Evolutionary conservation across 2,329 filamentous ascomycete species (phyloP).

Genomic region (Claviceps maximensis): DNA sequence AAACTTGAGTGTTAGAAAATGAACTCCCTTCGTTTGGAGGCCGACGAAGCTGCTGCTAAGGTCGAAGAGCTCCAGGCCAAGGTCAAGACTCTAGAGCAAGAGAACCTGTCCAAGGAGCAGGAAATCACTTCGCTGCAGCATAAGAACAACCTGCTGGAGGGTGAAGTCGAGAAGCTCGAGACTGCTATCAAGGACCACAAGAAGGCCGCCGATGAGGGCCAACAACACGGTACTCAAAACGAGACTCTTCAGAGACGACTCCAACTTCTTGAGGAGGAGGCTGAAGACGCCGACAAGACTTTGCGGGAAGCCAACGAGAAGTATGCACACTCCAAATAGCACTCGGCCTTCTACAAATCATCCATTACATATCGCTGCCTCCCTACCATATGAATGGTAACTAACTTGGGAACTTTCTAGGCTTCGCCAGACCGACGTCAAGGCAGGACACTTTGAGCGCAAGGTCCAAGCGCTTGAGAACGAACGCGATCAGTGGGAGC

Average conservation of each 20-base stretch:
- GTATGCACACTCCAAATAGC: constrained; percentile 41
- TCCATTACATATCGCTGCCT: not conserved
- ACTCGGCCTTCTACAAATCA: not conserved
- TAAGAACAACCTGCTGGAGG: constrained; percentile 85
- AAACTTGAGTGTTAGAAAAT: constrained; percentile 54
- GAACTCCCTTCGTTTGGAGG: constrained; percentile 86
- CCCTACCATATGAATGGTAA: not conserved
- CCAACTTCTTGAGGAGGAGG: constrained; percentile 95
- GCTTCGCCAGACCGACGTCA: constrained; percentile 97
- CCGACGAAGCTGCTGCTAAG: constrained; percentile 69
- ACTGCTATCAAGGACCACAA: constrained; percentile 72
- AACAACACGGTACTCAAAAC: constrained; percentile 73
- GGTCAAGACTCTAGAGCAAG: constrained; percentile 85
- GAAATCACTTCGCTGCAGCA: constrained; percentile 93
- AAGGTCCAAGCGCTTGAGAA: constrained; percentile 95
- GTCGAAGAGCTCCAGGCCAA: constrained; percentile 77
- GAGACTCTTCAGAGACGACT: constrained; percentile 85
- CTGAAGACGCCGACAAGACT: constrained; percentile 91
- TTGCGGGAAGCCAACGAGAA: constrained; percentile 97
- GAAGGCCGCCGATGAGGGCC: constrained; percentile 70
- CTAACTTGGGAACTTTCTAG: constrained; percentile 32
- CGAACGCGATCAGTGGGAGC: constrained; percentile 86
- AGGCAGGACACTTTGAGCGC: constrained; percentile 97
- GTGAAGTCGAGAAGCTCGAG: constrained; percentile 89
- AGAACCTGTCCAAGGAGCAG: constrained; percentile 93